A percentile compares a stretch with the other conserved stretches of the same genome.
These are phyloP conservation scores for Leishmania braziliensis DNA, from an alignment of 208 protist species.

Conservation along the genomic window DNA sequence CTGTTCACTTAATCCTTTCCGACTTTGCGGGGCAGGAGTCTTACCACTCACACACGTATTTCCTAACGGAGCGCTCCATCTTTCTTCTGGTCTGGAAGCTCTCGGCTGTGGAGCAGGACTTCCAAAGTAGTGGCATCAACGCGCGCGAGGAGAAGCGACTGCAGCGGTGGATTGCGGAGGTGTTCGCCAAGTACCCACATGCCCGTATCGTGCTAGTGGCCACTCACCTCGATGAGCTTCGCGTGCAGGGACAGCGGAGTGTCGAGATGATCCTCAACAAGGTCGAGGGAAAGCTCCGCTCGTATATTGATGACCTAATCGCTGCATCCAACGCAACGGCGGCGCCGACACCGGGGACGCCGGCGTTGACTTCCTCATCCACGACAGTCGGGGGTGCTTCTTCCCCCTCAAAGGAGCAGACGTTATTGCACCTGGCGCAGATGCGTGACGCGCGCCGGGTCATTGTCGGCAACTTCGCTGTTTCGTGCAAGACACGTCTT, in stretches of 20 bases:
- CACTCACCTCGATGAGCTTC: slow-evolving; percentile 90
- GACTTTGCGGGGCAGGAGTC: slow-evolving; percentile 90
- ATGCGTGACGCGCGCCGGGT: slow-evolving; percentile 27
- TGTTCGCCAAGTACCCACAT: slow-evolving; percentile 84
- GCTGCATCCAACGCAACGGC: slow-evolving; percentile 25
- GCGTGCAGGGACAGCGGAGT: slow-evolving; percentile 74
- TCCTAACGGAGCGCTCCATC: slow-evolving; percentile 84
- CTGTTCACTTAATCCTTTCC: slow-evolving; percentile 67
- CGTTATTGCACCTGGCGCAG: background rate
- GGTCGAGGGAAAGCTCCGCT: slow-evolving; percentile 69
- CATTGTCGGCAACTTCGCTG: slow-evolving; percentile 87
- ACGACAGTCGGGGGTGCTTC: background rate
- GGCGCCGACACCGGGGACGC: background rate
- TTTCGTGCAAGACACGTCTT: slow-evolving; percentile 83
- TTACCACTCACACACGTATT: slow-evolving; percentile 88
- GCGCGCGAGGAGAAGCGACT: slow-evolving; percentile 80
- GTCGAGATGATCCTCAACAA: slow-evolving; percentile 89
- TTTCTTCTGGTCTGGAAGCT: slow-evolving; percentile 92
- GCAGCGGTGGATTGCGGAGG: slow-evolving; percentile 85
- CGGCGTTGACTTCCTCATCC: slow-evolving; percentile 1
- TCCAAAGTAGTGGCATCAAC: slow-evolving; percentile 80
- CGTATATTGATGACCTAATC: slow-evolving; percentile 65
- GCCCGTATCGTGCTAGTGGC: slow-evolving; percentile 81
- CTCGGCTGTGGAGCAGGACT: slow-evolving; percentile 86
- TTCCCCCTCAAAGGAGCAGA: background rate